Percentiles rank a stretch among this genome's conserved stretches.
Evolutionary conservation across 164 flowering plant species (phyloP).

Genomic region (Hamamelis virginiana): DNA sequence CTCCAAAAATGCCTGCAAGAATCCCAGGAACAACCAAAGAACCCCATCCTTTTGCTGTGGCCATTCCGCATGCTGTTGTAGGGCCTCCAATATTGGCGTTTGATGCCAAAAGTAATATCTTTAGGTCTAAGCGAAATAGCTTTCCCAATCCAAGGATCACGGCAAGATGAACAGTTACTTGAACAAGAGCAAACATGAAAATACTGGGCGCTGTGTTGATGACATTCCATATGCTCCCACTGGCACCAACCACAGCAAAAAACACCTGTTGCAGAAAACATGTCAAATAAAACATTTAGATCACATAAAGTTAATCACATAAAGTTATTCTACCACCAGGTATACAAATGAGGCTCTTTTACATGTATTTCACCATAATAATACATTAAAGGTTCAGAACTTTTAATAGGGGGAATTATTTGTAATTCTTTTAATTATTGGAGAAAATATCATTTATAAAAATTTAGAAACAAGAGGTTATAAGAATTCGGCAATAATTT

Average conservation of each 20-base stretch:
- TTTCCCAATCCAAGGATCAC: conserved; percentile 76
- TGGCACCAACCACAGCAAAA: conserved; percentile 84
- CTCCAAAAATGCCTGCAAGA: conserved; percentile 86
- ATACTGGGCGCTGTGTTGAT: conserved; percentile 79
- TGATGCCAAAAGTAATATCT: conserved; percentile 74
- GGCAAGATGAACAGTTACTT: conserved; percentile 68
- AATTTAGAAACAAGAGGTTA: too few relatives aligned
- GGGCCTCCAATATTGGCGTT: conserved; percentile 97
- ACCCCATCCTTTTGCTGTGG: conserved; percentile 85
- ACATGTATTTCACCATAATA: too few relatives aligned
- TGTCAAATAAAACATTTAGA: neutral
- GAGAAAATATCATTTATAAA: too few relatives aligned
- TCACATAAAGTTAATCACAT: neutral
- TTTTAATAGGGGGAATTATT: too few relatives aligned
- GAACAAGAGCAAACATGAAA: conserved; percentile 78
- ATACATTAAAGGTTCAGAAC: too few relatives aligned
- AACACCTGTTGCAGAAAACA: conserved; percentile 53
- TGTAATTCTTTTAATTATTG: too few relatives aligned
- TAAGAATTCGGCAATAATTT: too few relatives aligned
- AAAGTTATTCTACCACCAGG: neutral
- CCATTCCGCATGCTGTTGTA: conserved; percentile 96
- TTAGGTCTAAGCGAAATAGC: conserved; percentile 57
- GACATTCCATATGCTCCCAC: conserved; percentile 79
- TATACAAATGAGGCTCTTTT: neutral
- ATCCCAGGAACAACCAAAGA: conserved; percentile 82